Conservation (phyloP, 1,284 basidiomycete species). For the Tetrapyrgos nigripes region DNA sequence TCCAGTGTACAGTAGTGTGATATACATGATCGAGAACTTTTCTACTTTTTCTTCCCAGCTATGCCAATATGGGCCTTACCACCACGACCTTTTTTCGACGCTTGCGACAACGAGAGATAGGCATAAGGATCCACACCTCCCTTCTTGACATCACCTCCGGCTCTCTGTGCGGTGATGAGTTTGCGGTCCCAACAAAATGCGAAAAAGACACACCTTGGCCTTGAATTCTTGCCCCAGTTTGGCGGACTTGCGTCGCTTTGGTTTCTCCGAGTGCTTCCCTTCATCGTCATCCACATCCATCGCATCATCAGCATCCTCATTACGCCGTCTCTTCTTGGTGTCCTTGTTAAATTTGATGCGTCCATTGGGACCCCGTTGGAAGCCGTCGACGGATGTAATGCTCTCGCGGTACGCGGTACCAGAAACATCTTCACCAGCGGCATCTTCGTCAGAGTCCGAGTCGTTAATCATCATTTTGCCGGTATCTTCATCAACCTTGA, state of each 20-base stretch:
- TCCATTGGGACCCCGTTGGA: slow-evolving; percentile 84
- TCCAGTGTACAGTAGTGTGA: background rate
- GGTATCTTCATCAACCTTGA: slow-evolving; percentile 86
- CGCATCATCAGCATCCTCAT: slow-evolving; percentile 72
- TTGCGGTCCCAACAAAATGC: background rate
- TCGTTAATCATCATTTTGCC: slow-evolving; percentile 92
- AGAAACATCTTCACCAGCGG: slow-evolving; percentile 58
- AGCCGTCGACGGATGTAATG: slow-evolving; percentile 87
- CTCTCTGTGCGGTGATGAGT: slow-evolving; percentile 64
- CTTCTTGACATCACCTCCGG: slow-evolving; percentile 91
- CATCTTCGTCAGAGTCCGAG: slow-evolving; percentile 55
- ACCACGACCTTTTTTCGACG: slow-evolving; percentile 69
- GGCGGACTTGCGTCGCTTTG: slow-evolving; percentile 62
- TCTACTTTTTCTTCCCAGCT: slow-evolving; percentile 50
- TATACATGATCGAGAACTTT: background rate
- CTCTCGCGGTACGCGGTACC: slow-evolving; percentile 89
- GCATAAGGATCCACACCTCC: slow-evolving; percentile 91
- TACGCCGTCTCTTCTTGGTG: slow-evolving; percentile 85
- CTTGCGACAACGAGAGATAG: slow-evolving; percentile 85
- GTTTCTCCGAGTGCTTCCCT: slow-evolving; percentile 52
- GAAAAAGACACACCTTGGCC: slow-evolving; percentile 62
- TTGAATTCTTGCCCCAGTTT: slow-evolving; percentile 91
- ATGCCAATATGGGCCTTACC: slow-evolving; percentile 54
- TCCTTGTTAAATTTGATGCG: slow-evolving; percentile 97
- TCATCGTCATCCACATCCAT: slow-evolving; percentile 63